Evolutionary conservation across 768 basidiomycete genomes (phyloP).

Genomic region (Neoboletus magnificus): DNA sequence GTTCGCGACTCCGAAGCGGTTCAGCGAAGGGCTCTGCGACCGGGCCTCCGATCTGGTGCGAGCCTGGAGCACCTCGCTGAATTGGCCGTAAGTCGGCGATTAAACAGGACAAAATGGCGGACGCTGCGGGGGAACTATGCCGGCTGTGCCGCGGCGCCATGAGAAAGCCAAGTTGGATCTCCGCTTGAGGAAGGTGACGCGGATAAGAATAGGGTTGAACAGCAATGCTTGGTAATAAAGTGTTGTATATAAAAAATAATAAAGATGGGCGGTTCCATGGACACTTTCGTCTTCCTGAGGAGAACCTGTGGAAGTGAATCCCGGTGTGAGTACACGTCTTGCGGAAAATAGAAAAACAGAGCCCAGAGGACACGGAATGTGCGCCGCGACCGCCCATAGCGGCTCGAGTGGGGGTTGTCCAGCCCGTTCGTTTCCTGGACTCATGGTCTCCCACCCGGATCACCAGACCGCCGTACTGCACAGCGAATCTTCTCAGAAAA

Average conservation of each 20-base stretch:
- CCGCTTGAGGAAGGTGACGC: conserved; percentile 22
- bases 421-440: conserved; percentile 21
- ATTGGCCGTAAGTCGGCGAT: conserved; percentile 28
- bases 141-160: conserved; percentile 30
- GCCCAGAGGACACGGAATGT: conserved; percentile 17
- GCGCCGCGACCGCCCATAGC: conserved; percentile 2
- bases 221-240: conserved; percentile 13
- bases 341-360: background rate
- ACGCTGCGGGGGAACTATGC: conserved; percentile 9
- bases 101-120: conserved; percentile 22
- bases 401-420: conserved; percentile 1
- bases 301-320: background rate
- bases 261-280: conserved; percentile 7
- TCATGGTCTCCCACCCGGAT: conserved; percentile 32
- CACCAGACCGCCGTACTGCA: conserved; percentile 28
- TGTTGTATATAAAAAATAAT: conserved; percentile 15
- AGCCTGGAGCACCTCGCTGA: conserved; percentile 17
- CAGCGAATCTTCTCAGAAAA: conserved; percentile 24
- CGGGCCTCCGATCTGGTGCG: background rate
- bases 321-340: conserved; percentile 13
- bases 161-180: conserved; percentile 23
- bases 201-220: conserved; percentile 6
- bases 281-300: conserved; percentile 9
- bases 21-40: background rate
- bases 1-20: conserved; percentile 11